Evolutionary conservation across 176 grass and related monocot genomes (phyloP), one percentile per base, ranked within the genome.

Genomic region (Eleusine indica): DNA sequence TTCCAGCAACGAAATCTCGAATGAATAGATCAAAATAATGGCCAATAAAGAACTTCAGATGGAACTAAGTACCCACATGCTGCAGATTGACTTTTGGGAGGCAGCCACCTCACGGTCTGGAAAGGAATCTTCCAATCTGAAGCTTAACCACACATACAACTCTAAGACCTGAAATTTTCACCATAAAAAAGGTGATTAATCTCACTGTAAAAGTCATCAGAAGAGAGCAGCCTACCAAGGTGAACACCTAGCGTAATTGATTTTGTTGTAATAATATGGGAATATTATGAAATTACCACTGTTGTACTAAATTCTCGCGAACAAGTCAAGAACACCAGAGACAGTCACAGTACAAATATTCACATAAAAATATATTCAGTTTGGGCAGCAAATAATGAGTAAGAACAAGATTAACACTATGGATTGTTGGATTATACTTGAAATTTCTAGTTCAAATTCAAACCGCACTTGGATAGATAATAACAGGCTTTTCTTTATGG

Each of bases 111-210:
- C 92, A 82, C 73, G 87, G 58, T 98, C 96, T 87, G 96, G 96
- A 86, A 93, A 98, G 67, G 93, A 98, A 71, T 98, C 91, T 12
- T 98, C 96, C 77, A 93, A 66, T 79, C 87, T 91, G 86, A 85
- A 98, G 80, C 96, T 95, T 71, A 98, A 93, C 91, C 96, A 98
- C 73, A 95, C 96, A 93, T 98, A 98, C 38, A 98, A 83, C 88
- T 98, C 96, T 57, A 98, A 86, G 43, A 98, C 96, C 96, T 98
- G 88, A 66, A 70, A 25, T 57, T 7, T 67, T 22, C 47, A 80
- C 13, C 77, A 70, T 76, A 46, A n/a, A 9, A 39, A 67, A 74
- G 17, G 12, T 29, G 19, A 82, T 78, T 69, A 61, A 75, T 62
- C 66, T 69, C 32, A 51, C 17, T 53, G 2, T 16, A 72, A 29